phyloP scores from a whole-genome alignment of 768 basidiomycete genomes.

The Hydnum rufescens region DNA sequence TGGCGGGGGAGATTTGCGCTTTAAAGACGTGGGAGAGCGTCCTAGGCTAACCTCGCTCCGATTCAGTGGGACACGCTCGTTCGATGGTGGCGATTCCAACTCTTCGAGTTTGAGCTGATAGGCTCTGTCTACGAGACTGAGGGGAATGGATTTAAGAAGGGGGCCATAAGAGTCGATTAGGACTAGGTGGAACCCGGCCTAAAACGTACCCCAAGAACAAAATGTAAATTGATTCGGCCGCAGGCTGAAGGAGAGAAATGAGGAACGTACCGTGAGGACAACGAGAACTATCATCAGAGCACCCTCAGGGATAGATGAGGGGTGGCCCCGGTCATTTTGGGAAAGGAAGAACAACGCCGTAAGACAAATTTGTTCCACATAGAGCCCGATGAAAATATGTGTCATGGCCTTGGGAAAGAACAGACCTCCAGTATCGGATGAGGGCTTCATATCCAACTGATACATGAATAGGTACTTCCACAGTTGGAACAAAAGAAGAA shows the following conservation, averaged over 20 bases:
- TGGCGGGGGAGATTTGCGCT: too few species aligned
- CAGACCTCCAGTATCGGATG: conserved; percentile 69
- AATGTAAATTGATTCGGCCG: too few species aligned
- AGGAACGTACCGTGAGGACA: conserved; percentile 45
- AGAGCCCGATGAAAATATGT: conserved; percentile 85
- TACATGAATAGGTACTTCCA: conserved; percentile 60
- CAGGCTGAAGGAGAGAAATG: neutral
- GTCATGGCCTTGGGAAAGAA: conserved; percentile 93
- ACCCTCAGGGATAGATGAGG: conserved; percentile 51
- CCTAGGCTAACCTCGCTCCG: too few species aligned
- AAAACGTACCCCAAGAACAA: neutral
- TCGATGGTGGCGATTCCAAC: too few species aligned
- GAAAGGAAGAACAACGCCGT: conserved; percentile 83
- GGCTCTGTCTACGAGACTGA: conserved; percentile 56
- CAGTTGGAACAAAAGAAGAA: conserved; percentile 58
- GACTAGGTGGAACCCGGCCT: conserved; percentile 55
- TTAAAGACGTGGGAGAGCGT: too few species aligned
- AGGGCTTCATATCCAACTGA: conserved; percentile 47
- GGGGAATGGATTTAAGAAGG: conserved; percentile 51
- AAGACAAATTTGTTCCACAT: conserved; percentile 74
- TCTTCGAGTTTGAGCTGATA: too few species aligned
- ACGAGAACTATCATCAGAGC: conserved; percentile 75
- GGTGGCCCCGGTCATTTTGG: conserved; percentile 28
- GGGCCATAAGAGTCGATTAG: conserved; percentile 68
- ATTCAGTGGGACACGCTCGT: too few species aligned